Evolutionary conservation across 2,329 filamentous ascomycete species (phyloP), one percentile per base, ranked within the genome.

Genomic region (Xylaria sp.): DNA sequence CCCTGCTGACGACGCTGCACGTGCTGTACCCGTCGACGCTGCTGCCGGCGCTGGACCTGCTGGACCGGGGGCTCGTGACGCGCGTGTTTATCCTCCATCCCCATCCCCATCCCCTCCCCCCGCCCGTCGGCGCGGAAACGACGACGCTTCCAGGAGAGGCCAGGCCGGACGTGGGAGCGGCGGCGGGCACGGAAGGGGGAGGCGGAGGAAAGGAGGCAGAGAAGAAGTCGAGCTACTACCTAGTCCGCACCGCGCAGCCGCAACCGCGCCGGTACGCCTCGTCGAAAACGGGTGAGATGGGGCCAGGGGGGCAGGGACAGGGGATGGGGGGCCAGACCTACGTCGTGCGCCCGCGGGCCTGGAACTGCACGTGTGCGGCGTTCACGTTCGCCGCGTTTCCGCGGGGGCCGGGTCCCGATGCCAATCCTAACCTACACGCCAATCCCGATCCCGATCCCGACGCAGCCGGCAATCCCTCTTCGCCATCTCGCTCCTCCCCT

Each of bases 361-460:
- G 94, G 94, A 92, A 89, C 71, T 99, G 94, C 72, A 90, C 85
- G 1, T 99, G 94, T 75, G 88, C 92, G 2, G 87, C 86, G 1
- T 97, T 97, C 71, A 81, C 88, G 0, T 87, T 95, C 58, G 78
- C 87, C 18, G 83, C 87, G 2, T 92, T 92, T 63, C 78, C 79
- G 2, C 70, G 72, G 17, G 45, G 65, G 19, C 11, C 24, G 6
- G 11, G 24, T 11, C 24, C 11, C 24, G 24, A 26, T 11, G 6
- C 24, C 24, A 26, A 26, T 11, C 24, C 24, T 11, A 26, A 26
- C 11, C 24, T 26, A 5, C 5, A 26, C 24, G 56, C 48, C 8
- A 34, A 37, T 39, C 44, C 13, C 48, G 20, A 57, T 62, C 16
- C 53, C 47, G 44, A 26, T 26, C 24, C 24, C 24, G n/a, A n/a